Evolutionary conservation across 2,329 filamentous ascomycete species (phyloP), one percentile per base, ranked within the genome.

Genomic region (Cadophora luteo-olivacea): DNA sequence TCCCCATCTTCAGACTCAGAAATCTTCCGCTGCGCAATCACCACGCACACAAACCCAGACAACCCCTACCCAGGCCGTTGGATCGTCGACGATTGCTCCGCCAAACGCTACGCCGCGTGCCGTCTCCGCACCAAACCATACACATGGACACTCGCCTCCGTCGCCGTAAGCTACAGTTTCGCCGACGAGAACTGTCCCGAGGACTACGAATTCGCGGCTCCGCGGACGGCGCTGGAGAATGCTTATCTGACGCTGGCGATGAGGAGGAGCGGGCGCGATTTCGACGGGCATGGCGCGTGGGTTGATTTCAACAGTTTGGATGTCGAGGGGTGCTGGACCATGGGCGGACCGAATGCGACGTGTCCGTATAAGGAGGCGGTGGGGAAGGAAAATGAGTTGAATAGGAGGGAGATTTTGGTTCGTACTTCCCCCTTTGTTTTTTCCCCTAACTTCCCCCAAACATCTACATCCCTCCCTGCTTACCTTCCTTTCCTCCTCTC

Each of bases 171-270:
- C 8, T 89, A 85, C 73, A 78, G 78, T 51, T 78, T 80, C 55
- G 81, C 82, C 2, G 78, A 79, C 2, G 70, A 81, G 1, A 77
- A 80, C 5, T 92, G 89, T 76, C 82, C 82, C 0, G 66, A 78
- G 0, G 79, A 81, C 24, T 82, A 82, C n/a, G 76, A 66, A 1
- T 90, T 91, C 73, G 80, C 82, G 36, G 83, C 85, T 0, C 89
- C 89, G 0, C 83, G 87, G 48, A 90, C 87, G 0, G 84, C 86
- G 1, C 81, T 91, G 2, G 89, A 92, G 75, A 91, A 91, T 71
- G 80, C 80, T 1, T 88, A 89, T 74, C 80, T 91, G 38, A 78
- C 68, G 48, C 77, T 52, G 70, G 75, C 49, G 57, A 75, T 70
- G 69, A 75, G 52, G 69, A 77, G 57, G 67, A 71, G 45, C 75